A percentile compares a stretch with the other conserved stretches of the same genome.
Evolutionary conservation across 208 protist genomes (phyloP).

Genomic region (Acanthamoeba lenticulata): DNA sequence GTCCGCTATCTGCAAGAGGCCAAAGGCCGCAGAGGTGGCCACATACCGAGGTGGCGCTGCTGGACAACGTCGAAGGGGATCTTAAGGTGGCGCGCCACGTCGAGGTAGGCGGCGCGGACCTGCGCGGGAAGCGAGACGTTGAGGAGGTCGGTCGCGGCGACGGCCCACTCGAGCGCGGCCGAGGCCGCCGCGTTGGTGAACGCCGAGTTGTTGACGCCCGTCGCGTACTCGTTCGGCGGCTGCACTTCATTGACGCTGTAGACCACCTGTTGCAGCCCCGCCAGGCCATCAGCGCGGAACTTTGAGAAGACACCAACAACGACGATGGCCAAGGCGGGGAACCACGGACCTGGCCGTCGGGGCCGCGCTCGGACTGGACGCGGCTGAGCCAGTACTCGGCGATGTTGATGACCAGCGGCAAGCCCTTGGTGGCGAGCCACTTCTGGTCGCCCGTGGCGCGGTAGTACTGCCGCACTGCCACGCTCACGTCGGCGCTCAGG

Average conservation of each 20-base stretch:
- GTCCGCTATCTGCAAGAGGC: too few relatives aligned
- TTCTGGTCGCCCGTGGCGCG: slow-evolving; percentile 4
- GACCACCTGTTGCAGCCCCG: neutral
- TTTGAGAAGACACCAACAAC: neutral
- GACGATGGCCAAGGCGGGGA: too few relatives aligned
- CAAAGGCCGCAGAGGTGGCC: too few relatives aligned
- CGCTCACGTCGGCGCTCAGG: slow-evolving; percentile 54
- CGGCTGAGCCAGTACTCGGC: slow-evolving; percentile 39
- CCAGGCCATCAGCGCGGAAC: too few relatives aligned
- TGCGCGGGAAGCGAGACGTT: slow-evolving; percentile 8
- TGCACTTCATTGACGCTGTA: slow-evolving; percentile 61
- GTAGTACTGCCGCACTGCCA: slow-evolving; percentile 61
- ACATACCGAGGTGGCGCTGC: slow-evolving; percentile 26
- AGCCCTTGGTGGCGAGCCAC: slow-evolving; percentile 34
- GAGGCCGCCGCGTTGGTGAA: slow-evolving; percentile 54
- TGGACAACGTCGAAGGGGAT: slow-evolving; percentile 47
- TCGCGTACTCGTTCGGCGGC: slow-evolving; percentile 64
- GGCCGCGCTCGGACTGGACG: neutral
- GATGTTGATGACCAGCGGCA: slow-evolving; percentile 32
- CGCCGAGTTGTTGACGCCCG: slow-evolving; percentile 41
- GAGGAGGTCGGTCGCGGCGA: neutral
- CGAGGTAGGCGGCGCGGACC: neutral
- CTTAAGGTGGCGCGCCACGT: slow-evolving; percentile 41
- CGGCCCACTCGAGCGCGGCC: slow-evolving; percentile 34
- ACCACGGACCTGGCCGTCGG: neutral